phyloP scores from a whole-genome alignment of 2,329 filamentous ascomycete genomes.

The Fusarium redolens region DNA sequence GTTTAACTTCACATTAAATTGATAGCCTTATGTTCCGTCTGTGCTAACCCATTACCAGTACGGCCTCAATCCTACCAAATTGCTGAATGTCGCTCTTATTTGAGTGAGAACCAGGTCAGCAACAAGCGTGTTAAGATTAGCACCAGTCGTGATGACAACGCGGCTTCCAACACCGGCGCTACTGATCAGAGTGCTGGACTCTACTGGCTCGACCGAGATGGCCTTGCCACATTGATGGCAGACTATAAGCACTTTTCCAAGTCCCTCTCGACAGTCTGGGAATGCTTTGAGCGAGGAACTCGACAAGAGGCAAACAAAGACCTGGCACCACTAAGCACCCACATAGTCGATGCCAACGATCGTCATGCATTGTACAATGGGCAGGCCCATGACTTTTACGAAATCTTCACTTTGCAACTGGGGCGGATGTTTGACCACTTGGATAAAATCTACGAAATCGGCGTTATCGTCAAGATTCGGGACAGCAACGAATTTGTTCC shows the following conservation, averaged over 20 bases:
- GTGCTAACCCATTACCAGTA: conserved; percentile 32
- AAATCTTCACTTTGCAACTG: conserved; percentile 38
- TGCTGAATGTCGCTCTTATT: conserved; percentile 41
- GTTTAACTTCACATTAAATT: background rate
- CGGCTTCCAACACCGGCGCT: background rate
- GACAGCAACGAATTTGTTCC: conserved; percentile 42
- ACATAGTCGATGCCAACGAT: conserved; percentile 40
- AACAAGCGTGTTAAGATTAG: conserved; percentile 46
- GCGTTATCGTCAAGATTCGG: conserved; percentile 44
- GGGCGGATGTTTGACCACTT: conserved; percentile 35
- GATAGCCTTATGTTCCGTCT: background rate
- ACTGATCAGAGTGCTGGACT: conserved; percentile 9
- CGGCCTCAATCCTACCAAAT: conserved; percentile 41
- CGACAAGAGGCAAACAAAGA: conserved; percentile 44
- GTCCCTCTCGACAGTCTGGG: conserved; percentile 36
- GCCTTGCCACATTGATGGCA: conserved; percentile 38
- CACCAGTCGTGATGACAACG: conserved; percentile 15
- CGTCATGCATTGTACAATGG: conserved; percentile 21
- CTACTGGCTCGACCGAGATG: conserved; percentile 44
- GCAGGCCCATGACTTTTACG: conserved; percentile 34
- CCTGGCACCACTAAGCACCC: conserved; percentile 36
- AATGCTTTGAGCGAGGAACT: conserved; percentile 23
- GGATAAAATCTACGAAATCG: conserved; percentile 45
- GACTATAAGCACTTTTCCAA: conserved; percentile 40
- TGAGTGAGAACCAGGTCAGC: conserved; percentile 34